Evolutionary conservation across 495 filamentous ascomycete genomes (phyloP), one percentile per base, ranked within the genome.

Genomic region (Penicillium salamii): DNA sequence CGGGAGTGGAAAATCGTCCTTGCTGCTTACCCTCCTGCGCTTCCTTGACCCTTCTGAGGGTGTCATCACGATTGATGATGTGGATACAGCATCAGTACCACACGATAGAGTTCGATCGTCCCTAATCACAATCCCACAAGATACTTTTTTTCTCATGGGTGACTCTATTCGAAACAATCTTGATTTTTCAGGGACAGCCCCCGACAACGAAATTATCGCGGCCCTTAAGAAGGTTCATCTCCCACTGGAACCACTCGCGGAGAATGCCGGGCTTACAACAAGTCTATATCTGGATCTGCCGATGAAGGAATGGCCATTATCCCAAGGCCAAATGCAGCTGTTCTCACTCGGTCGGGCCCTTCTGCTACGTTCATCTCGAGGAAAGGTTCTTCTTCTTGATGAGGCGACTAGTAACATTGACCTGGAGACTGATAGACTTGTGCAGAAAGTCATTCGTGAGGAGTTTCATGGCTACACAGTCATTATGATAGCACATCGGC

Each of bases 291-390:
- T 83, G 0, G 63, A 68, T 9, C 69, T 64, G 0, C 53, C 59
- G 0, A 61, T 81, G 29, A 59, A 61, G 1, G 61, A 59, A 2
- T 63, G 67, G 11, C 63, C 39, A 54, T 34, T 72, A 75, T 15
- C 75, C 65, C 2, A 63, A 63, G 82, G 81, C 0, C 78, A 85
- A 55, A 50, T 62, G 35, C 80, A 84, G 64, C 69, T 85, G 0
- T 68, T 84, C 28, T 70, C 68, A 31, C 66, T 85, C 3, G 78
- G 70, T 3, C 65, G 80, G 0, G 80, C 78, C 2, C 51, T 85
- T 6, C 52, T 85, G 6, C 50, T 72, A 3, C 32, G 45, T 8
- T n/a, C n/a, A n/a, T n/a, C n/a, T n/a, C n/a, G n/a, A n/a, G 50
- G 53, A 9, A 49, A 34, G 8, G 52, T 68, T 11, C 29, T 68